These are phyloP conservation scores for Lasiodiplodia gonubiensis DNA, from an alignment of 2,329 filamentous ascomycete genomes.

Conservation along the genomic window DNA sequence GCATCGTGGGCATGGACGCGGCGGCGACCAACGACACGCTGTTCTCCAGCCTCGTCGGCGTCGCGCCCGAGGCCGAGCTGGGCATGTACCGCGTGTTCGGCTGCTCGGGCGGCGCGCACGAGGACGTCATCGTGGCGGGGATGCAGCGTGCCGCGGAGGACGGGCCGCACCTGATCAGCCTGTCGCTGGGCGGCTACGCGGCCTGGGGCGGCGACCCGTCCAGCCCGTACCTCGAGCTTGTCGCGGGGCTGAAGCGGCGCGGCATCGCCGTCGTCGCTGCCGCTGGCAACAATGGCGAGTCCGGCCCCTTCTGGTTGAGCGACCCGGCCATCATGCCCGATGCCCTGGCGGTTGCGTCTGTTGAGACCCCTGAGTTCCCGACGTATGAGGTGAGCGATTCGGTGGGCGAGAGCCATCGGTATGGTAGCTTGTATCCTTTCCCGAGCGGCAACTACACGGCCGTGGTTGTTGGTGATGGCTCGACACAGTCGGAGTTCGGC, in stretches of 20 bases:
- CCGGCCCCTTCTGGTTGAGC: constrained; percentile 55
- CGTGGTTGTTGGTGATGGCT: not conserved
- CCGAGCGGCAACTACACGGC: constrained; percentile 16
- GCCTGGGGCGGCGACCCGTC: constrained; percentile 36
- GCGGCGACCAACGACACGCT: not conserved
- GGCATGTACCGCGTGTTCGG: constrained; percentile 66
- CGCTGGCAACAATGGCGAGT: constrained; percentile 58
- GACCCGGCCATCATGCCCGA: constrained; percentile 50
- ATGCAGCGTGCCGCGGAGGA: constrained; percentile 66
- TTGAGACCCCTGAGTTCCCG: constrained; percentile 46
- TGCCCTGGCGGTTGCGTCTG: constrained; percentile 53
- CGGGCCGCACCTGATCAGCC: constrained; percentile 45
- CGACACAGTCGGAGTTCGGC: not conserved
- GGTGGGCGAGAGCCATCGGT: not conserved
- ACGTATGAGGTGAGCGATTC: constrained; percentile 11
- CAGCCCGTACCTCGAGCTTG: constrained; percentile 47
- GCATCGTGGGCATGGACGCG: constrained; percentile 7
- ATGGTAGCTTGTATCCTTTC: constrained; percentile 9
- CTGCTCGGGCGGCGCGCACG: constrained; percentile 54
- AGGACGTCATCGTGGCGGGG: constrained; percentile 65
- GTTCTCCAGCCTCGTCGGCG: constrained; percentile 33
- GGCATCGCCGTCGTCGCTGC: constrained; percentile 59
- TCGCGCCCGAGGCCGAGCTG: constrained; percentile 56
- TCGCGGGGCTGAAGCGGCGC: constrained; percentile 50
- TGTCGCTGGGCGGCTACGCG: constrained; percentile 38